Evolutionary conservation across 257 asterid species (phyloP), one percentile per base, ranked within the genome.

Genomic region (Gentiana straminea): DNA sequence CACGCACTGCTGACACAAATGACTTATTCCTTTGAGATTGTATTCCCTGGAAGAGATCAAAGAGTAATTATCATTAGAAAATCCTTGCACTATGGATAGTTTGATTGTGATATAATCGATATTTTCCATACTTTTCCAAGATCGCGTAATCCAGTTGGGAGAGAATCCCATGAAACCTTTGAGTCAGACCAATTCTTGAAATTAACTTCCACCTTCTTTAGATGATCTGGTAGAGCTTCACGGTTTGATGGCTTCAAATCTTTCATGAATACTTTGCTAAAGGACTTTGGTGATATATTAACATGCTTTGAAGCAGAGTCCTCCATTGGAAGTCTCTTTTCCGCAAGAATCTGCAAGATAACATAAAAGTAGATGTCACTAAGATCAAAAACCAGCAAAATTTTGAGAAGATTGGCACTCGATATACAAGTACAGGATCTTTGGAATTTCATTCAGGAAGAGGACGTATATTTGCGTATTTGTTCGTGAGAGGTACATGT

Each of bases 41-140:
- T 48, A 82, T 86, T 52, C 74, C 94, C 98, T 90, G 75, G 67
- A 70, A 56, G 63, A 9, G 35, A 11, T 24, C 49, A 64, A 2
- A 0, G 37, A 47, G 49, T 12, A 10, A 33, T 24, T 9, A 58
- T 64, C 11, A 70, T 45, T 33, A 55, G 33, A 13, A 43, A 49
- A 62, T 60, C 38, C 49, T 34, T 24, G 35, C 49, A 60, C 9
- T 4, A 33, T 32, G n/a, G 13, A 51, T 34, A 54, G 51, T 47
- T 49, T 34, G 33, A 46, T 51, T 6, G 62, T 15, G 8, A 45
- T 49, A 63, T 49, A 38, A 33, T 56, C 24, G 34, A 34, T 24
- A 57, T 36, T 36, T 46, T 52, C 44, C 57, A 15, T 71, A 86
- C 98, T 94, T 87, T 82, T 67, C 97, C 96, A 35, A 86, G 88